Percentiles rank a stretch among this genome's conserved stretches.
These are phyloP conservation scores for Cryphonectria parasitica DNA, from an alignment of 2,329 filamentous ascomycete species.

Conservation along the genomic window DNA sequence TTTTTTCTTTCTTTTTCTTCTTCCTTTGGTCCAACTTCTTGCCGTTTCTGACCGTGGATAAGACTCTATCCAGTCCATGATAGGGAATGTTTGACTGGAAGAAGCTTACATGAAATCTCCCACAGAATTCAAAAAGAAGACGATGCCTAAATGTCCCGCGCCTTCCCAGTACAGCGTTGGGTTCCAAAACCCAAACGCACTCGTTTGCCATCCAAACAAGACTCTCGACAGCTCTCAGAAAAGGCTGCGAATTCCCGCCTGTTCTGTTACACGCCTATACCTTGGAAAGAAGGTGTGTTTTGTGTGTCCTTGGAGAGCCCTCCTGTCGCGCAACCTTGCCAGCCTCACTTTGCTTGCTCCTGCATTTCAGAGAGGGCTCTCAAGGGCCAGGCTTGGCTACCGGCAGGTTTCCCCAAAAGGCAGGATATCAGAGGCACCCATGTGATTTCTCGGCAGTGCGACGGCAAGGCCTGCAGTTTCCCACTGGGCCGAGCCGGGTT, in stretches of 20 bases:
- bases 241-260: neutral
- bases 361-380: neutral
- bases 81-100: neutral
- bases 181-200: too few species aligned
- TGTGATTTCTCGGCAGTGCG: neutral
- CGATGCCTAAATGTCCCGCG: too few species aligned
- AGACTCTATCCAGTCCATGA: neutral
- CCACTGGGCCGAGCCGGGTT: neutral
- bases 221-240: neutral
- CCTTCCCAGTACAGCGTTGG: too few species aligned
- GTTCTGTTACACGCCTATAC: neutral
- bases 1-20: neutral
- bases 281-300: neutral
- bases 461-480: neutral
- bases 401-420: neutral
- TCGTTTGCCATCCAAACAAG: neutral
- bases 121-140: neutral
- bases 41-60: neutral
- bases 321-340: neutral
- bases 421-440: neutral
- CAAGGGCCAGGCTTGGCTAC: neutral
- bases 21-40: neutral
- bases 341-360: neutral
- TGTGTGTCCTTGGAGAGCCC: neutral
- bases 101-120: neutral